phyloP scores from a whole-genome alignment of 2,329 filamentous ascomycete genomes.

The Magnaporthales sp. region DNA sequence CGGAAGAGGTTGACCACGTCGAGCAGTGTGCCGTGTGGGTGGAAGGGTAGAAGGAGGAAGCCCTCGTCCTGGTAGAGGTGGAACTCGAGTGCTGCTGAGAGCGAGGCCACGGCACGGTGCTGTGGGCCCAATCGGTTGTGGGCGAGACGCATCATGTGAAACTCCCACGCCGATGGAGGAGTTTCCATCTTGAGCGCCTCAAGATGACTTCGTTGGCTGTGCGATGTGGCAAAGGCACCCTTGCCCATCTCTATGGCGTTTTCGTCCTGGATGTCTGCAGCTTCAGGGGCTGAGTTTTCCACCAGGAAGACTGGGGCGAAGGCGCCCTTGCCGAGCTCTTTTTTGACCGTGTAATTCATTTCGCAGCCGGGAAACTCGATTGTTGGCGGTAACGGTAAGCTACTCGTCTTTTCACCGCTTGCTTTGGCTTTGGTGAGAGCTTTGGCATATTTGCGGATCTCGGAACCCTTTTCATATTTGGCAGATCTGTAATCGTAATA shows the following conservation, averaged over 20 bases:
- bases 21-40: constrained; percentile 85
- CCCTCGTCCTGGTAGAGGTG: constrained; percentile 87
- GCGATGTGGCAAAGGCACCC: constrained; percentile 45
- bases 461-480: constrained; percentile 56
- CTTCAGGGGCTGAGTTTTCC: constrained; percentile 55
- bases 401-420: constrained; percentile 52
- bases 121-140: constrained; percentile 66
- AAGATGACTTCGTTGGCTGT: constrained; percentile 44
- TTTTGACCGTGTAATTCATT: constrained; percentile 67
- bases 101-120: constrained; percentile 63
- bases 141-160: constrained; percentile 83
- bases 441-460: constrained; percentile 78
- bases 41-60: constrained; percentile 80
- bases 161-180: constrained; percentile 86
- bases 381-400: constrained; percentile 49
- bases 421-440: constrained; percentile 47
- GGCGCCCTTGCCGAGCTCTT: constrained; percentile 84
- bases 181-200: constrained; percentile 95
- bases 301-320: constrained; percentile 94
- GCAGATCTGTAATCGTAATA: constrained; percentile 66
- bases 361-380: constrained; percentile 59
- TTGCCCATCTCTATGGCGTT: constrained; percentile 50
- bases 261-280: constrained; percentile 31
- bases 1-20: constrained; percentile 86
- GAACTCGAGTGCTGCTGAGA: constrained; percentile 80